Conservation (phyloP, 2,329 filamentous ascomycete species). For the Dothideomycetidae sp. region DNA sequence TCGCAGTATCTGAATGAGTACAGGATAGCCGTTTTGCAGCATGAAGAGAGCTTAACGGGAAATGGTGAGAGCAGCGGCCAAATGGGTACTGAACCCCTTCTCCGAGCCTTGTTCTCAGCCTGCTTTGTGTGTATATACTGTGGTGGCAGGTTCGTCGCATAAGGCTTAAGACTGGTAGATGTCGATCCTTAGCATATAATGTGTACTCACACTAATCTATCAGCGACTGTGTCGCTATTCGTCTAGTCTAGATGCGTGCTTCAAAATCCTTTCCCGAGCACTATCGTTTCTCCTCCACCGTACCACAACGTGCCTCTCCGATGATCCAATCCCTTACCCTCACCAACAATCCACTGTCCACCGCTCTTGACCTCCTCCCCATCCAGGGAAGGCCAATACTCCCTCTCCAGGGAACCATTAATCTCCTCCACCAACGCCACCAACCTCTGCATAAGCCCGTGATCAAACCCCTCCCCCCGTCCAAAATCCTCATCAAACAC, state of each 20-base stretch:
- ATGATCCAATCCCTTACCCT: conserved; percentile 66
- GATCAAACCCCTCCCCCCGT: conserved; percentile 30
- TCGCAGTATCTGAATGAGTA: conserved; percentile 36
- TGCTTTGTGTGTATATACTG: conserved; percentile 26
- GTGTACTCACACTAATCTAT: too few relatives aligned
- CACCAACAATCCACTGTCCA: conserved; percentile 76
- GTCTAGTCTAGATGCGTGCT: too few relatives aligned
- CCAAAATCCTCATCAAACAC: conserved; percentile 48
- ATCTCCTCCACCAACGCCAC: conserved; percentile 58
- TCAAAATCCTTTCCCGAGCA: conserved; percentile 37
- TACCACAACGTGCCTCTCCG: conserved; percentile 74
- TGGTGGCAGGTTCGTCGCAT: conserved; percentile 24
- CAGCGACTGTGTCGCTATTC: too few relatives aligned
- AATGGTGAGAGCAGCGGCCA: not conserved
- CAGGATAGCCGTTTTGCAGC: conserved; percentile 1
- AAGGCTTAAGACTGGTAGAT: too few relatives aligned
- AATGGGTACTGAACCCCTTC: conserved; percentile 13
- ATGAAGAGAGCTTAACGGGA: not conserved
- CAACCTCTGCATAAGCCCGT: conserved; percentile 47
- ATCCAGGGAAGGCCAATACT: conserved; percentile 49
- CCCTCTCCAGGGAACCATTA: conserved; percentile 57
- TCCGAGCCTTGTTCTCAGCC: conserved; percentile 22
- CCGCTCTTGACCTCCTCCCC: conserved; percentile 27
- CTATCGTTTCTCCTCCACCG: conserved; percentile 58
- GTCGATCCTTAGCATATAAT: too few relatives aligned